These are phyloP conservation scores for Fragaria ananassa DNA, from an alignment of 306 rosid species.

Conservation along the genomic window DNA sequence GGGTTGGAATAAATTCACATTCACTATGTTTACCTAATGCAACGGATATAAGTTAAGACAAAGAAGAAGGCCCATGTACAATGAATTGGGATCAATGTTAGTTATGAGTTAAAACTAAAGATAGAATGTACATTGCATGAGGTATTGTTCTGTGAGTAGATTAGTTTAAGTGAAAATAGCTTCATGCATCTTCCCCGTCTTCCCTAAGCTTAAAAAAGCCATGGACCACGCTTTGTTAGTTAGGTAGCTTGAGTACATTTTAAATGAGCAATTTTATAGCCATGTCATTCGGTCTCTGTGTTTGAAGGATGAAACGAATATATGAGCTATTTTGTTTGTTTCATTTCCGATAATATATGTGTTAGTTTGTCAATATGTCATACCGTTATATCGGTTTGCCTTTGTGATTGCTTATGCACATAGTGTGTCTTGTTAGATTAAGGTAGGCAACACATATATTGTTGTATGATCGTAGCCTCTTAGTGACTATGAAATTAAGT, in stretches of 20 bases:
- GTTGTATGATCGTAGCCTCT: too few species aligned
- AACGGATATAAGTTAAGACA: neutral
- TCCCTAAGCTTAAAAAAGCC: slow-evolving; percentile 1
- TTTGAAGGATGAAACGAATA: too few species aligned
- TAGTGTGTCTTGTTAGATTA: too few species aligned
- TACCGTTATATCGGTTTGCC: too few species aligned
- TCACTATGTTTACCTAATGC: neutral
- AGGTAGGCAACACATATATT: too few species aligned
- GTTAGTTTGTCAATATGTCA: too few species aligned
- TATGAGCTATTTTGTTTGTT: too few species aligned
- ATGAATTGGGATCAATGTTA: slow-evolving; percentile 23
- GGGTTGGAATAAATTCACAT: neutral
- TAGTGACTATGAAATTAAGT: too few species aligned
- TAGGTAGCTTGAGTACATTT: neutral
- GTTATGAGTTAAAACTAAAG: neutral
- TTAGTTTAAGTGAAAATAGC: slow-evolving; percentile 22
- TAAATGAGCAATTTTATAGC: neutral
- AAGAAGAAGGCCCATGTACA: slow-evolving; percentile 25
- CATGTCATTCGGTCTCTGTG: too few species aligned
- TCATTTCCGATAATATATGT: too few species aligned
- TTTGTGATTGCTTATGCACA: too few species aligned
- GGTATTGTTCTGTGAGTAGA: slow-evolving; percentile 23
- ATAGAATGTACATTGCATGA: slow-evolving; percentile 30
- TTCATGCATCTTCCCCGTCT: slow-evolving; percentile 7
- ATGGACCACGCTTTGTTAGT: slow-evolving; percentile 21